Conservation (phyloP, 768 basidiomycete genomes). For the Naganishia friedmannii region DNA sequence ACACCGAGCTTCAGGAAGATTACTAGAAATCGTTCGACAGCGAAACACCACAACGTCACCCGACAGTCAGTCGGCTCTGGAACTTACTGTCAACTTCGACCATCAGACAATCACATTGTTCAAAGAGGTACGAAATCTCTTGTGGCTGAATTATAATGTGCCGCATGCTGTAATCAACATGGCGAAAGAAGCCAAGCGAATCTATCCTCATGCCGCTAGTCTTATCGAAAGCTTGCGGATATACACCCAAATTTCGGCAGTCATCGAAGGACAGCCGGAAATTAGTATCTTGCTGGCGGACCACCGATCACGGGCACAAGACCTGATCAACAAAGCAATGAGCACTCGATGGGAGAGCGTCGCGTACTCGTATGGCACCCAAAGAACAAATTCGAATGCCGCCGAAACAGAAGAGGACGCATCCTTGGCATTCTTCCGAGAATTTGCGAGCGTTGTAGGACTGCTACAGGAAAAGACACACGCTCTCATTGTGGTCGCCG, state of each 20-base stretch:
- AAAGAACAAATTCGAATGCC: conserved; percentile 62
- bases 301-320: conserved; percentile 85
- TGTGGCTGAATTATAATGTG: conserved; percentile 94
- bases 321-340: conserved; percentile 95
- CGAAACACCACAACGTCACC: conserved; percentile 39
- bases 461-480: conserved; percentile 96
- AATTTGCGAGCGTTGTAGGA: conserved; percentile 89
- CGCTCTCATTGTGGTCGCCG: conserved; percentile 83
- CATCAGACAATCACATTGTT: conserved; percentile 90
- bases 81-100: conserved; percentile 94
- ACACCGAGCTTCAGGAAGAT: conserved; percentile 69
- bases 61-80: conserved; percentile 58
- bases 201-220: conserved; percentile 91
- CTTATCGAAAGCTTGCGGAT: conserved; percentile 97
- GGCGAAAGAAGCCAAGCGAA: conserved; percentile 97
- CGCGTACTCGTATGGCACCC: conserved; percentile 86
- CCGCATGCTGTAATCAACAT: conserved; percentile 91
- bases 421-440: conserved; percentile 89
- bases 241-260: conserved; percentile 88
- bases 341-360: conserved; percentile 86
- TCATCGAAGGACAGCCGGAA: conserved; percentile 83
- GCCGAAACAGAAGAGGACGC: conserved; percentile 79
- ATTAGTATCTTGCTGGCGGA: conserved; percentile 94
- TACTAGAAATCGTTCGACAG: conserved; percentile 73
- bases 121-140: conserved; percentile 93